Conservation (phyloP, 331 rosid genomes). For the Rosa hybrid region DNA sequence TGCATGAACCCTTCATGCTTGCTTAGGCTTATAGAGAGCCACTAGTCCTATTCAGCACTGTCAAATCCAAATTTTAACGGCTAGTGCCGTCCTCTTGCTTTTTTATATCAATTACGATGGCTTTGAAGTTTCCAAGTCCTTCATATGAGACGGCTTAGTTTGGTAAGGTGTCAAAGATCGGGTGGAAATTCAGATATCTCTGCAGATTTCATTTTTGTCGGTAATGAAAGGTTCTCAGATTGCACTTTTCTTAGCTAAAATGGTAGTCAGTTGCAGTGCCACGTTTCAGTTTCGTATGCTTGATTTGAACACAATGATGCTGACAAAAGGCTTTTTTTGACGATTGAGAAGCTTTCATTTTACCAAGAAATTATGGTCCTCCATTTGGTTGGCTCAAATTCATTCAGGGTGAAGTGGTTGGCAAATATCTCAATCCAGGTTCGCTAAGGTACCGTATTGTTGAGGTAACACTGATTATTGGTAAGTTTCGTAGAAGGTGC, state of each 20-base stretch:
- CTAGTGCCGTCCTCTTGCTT: constrained; percentile 65
- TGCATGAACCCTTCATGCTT: background rate
- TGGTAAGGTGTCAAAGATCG: constrained; percentile 40
- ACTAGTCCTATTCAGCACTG: constrained; percentile 32
- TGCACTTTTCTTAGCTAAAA: constrained; percentile 39
- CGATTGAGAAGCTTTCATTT: background rate
- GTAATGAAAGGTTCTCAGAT: constrained; percentile 36
- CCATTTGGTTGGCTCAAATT: constrained; percentile 9
- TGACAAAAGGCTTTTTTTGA: constrained; percentile 5
- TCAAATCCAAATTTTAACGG: constrained; percentile 34
- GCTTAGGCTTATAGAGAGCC: constrained; percentile 17
- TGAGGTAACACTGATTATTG: background rate
- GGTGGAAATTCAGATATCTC: constrained; percentile 40
- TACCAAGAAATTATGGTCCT: background rate
- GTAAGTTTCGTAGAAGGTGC: background rate
- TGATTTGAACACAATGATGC: constrained; percentile 8
- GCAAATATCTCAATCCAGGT: constrained; percentile 7
- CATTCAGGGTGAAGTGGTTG: background rate
- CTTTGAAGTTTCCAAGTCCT: constrained; percentile 7
- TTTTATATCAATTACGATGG: constrained; percentile 37
- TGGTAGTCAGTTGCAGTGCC: constrained; percentile 20
- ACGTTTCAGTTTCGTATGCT: constrained; percentile 30
- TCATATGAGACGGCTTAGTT: background rate
- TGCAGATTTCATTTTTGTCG: constrained; percentile 50
- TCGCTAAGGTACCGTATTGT: constrained; percentile 4